Percentiles rank a stretch among this genome's conserved stretches.
These are phyloP conservation scores for Metarhizium rileyi DNA, from an alignment of 2,329 filamentous ascomycete genomes.

Conservation along the genomic window DNA sequence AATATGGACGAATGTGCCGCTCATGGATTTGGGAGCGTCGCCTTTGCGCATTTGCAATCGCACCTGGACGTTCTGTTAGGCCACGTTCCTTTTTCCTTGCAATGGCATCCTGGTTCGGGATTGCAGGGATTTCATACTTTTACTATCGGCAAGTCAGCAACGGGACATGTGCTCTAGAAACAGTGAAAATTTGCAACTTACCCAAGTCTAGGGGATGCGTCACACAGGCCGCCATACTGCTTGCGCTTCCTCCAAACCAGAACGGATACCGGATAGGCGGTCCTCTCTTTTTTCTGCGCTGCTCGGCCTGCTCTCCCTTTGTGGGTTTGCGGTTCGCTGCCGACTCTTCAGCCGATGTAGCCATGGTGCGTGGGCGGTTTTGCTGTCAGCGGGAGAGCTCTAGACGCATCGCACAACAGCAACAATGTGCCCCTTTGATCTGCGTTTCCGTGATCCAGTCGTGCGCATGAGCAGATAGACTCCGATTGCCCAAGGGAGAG, in stretches of 20 bases:
- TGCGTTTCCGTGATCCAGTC: background rate
- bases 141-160: slow-evolving; percentile 5
- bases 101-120: background rate
- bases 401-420: slow-evolving; percentile 1
- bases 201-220: slow-evolving; percentile 90
- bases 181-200: slow-evolving; percentile 34
- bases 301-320: slow-evolving; percentile 8
- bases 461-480: background rate
- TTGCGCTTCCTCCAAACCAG: slow-evolving; percentile 96
- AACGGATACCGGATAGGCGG: slow-evolving; percentile 57
- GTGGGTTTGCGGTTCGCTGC: slow-evolving; percentile 6
- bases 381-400: background rate
- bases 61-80: slow-evolving; percentile 43
- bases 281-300: slow-evolving; percentile 25
- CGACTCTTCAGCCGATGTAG: slow-evolving; percentile 5
- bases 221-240: slow-evolving; percentile 80
- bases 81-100: background rate
- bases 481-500: background rate
- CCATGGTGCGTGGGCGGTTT: slow-evolving; percentile 10
- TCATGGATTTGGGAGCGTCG: slow-evolving; percentile 70
- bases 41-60: slow-evolving; percentile 76
- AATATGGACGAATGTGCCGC: slow-evolving; percentile 77
- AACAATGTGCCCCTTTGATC: background rate
- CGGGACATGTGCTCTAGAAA: background rate
- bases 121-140: slow-evolving; percentile 5